Percentiles rank a stretch among this genome's conserved stretches.
These are phyloP conservation scores for Penicillium robsamsonii DNA, from an alignment of 495 filamentous ascomycete species.

Conservation along the genomic window DNA sequence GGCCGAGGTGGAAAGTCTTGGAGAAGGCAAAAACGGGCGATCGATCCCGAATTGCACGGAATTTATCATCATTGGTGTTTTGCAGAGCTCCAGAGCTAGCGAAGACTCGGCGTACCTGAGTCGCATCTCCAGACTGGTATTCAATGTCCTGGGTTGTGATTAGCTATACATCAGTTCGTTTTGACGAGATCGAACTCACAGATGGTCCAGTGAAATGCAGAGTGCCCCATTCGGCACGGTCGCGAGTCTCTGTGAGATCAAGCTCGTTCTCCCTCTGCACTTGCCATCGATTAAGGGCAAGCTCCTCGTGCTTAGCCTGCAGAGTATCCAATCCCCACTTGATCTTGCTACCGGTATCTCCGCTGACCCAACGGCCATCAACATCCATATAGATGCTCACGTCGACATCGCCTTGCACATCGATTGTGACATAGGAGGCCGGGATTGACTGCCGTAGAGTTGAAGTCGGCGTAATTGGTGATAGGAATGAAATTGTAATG, in stretches of 20 bases:
- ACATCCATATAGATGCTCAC: conserved; percentile 85
- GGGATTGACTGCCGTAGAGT: conserved; percentile 89
- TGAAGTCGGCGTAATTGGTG: conserved; percentile 89
- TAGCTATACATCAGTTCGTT: conserved; percentile 10
- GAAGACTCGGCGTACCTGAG: conserved; percentile 67
- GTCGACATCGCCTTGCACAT: conserved; percentile 67
- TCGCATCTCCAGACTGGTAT: conserved; percentile 71
- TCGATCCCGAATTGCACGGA: conserved; percentile 73
- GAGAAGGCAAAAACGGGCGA: conserved; percentile 91
- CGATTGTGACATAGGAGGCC: conserved; percentile 77
- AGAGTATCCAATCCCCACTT: conserved; percentile 61
- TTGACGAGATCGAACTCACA: conserved; percentile 31
- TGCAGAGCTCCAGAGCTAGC: conserved; percentile 63
- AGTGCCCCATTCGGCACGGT: conserved; percentile 87
- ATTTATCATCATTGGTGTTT: conserved; percentile 63
- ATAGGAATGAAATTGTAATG: conserved; percentile 81
- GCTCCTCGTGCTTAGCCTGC: conserved; percentile 22
- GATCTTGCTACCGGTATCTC: conserved; percentile 64
- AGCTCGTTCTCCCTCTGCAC: conserved; percentile 63
- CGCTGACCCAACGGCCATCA: conserved; percentile 88
- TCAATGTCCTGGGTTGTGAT: conserved; percentile 46
- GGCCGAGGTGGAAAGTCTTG: conserved; percentile 64
- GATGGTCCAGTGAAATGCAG: conserved; percentile 74
- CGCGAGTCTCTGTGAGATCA: conserved; percentile 68
- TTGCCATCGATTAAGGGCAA: conserved; percentile 57